Percentiles rank a stretch among this genome's conserved stretches.
Conservation (phyloP, 2,329 filamentous ascomycete species). For the Trichoderma sp. region DNA sequence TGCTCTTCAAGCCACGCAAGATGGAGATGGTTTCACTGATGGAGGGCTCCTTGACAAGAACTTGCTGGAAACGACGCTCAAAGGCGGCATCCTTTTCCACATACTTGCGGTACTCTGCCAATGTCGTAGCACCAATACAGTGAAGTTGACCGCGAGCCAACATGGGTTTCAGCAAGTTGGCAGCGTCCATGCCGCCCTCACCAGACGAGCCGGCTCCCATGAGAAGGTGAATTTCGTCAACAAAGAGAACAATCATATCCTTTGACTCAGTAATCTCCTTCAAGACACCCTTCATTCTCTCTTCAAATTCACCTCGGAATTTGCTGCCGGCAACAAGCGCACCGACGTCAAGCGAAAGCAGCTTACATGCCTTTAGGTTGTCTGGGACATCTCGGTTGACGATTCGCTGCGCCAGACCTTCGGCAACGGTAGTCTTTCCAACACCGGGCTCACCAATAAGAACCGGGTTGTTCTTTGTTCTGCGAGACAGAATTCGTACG, state of each 20-base stretch:
- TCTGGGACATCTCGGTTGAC: slow-evolving; percentile 96
- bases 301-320: slow-evolving; percentile 97
- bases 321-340: slow-evolving; percentile 96
- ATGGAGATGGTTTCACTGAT: slow-evolving; percentile 93
- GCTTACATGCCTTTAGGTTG: slow-evolving; percentile 88
- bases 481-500: slow-evolving; percentile 84
- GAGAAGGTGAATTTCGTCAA: slow-evolving; percentile 96
- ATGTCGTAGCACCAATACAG: slow-evolving; percentile 95
- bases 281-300: slow-evolving; percentile 97
- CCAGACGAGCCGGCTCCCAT: slow-evolving; percentile 96
- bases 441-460: slow-evolving; percentile 98
- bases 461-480: slow-evolving; percentile 98
- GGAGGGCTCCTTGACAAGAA: slow-evolving; percentile 90
- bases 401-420: slow-evolving; percentile 92
- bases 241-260: slow-evolving; percentile 96
- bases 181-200: slow-evolving; percentile 97
- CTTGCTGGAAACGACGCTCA: slow-evolving; percentile 97
- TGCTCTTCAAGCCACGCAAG: slow-evolving; percentile 95
- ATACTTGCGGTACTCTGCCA: slow-evolving; percentile 96
- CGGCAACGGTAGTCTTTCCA: slow-evolving; percentile 96
- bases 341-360: slow-evolving; percentile 93
- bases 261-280: slow-evolving; percentile 95
- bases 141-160: slow-evolving; percentile 93
- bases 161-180: slow-evolving; percentile 97
- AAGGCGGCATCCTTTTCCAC: slow-evolving; percentile 99